Conservation (phyloP, 495 filamentous ascomycete genomes). For the Evernia prunastri region DNA sequence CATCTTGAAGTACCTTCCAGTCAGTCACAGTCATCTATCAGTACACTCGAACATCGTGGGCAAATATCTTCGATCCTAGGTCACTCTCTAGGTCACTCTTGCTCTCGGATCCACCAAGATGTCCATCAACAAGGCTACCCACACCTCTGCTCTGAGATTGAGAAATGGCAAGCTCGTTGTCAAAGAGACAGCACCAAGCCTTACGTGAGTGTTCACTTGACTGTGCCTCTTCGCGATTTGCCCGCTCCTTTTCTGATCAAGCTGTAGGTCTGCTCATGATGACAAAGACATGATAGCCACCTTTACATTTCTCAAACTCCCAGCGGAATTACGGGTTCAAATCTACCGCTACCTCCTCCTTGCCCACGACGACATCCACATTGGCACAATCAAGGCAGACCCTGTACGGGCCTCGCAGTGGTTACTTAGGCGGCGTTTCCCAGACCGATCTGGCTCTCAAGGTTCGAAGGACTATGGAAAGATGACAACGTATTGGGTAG, state of each 20-base stretch:
- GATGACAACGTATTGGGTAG: not conserved
- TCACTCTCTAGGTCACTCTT: not conserved
- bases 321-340: not conserved
- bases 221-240: not conserved
- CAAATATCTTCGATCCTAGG: not conserved
- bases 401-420: no score
- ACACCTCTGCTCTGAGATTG: not conserved
- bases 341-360: not conserved
- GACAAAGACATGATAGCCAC: not conserved
- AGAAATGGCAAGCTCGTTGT: not conserved
- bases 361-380: not conserved
- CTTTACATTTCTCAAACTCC: not conserved
- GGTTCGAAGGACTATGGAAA: not conserved
- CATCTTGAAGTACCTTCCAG: no score
- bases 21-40: no score
- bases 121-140: not conserved
- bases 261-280: not conserved
- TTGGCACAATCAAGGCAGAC: not conserved
- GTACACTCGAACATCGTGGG: no score
- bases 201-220: not conserved
- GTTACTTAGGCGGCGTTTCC: no score
- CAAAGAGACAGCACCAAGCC: not conserved
- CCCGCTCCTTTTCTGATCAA: not conserved
- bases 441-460: no score
- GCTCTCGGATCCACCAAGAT: not conserved